A percentile compares a stretch with the other conserved stretches of the same genome.
phyloP scores from a whole-genome alignment of 148 eudicot genomes.

The Polygonum maritimum region DNA sequence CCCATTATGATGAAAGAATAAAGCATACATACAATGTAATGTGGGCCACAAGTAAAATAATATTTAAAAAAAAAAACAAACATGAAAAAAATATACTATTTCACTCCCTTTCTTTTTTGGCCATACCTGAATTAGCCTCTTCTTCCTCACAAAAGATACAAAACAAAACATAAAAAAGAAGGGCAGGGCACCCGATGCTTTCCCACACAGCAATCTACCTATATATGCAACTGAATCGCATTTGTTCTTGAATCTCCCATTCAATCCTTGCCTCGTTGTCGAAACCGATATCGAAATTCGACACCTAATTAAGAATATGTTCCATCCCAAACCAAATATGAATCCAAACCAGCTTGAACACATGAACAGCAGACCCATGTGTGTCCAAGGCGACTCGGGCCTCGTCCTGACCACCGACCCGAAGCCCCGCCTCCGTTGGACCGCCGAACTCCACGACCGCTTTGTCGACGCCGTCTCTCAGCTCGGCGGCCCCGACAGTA shows the following conservation, averaged over 20 bases:
- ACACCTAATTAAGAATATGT: not conserved
- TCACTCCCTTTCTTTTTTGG: not conserved
- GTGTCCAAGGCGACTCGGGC: slow-evolving; percentile 68
- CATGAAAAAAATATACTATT: too few relatives aligned
- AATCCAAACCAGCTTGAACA: too few relatives aligned
- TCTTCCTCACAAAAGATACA: not conserved
- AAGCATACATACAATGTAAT: too few relatives aligned
- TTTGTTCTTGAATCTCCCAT: not conserved
- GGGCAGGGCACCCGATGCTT: not conserved
- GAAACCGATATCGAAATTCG: too few relatives aligned
- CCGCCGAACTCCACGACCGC: slow-evolving; percentile 88
- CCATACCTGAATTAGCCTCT: not conserved
- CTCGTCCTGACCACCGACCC: slow-evolving; percentile 97
- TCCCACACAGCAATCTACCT: not conserved
- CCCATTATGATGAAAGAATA: too few relatives aligned
- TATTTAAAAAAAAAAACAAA: too few relatives aligned
- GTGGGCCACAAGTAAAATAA: too few relatives aligned
- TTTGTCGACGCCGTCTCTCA: slow-evolving; percentile 90
- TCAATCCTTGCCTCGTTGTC: too few relatives aligned
- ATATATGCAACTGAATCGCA: not conserved
- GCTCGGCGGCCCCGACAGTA: slow-evolving; percentile 96
- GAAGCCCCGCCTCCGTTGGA: slow-evolving; percentile 96
- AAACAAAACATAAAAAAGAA: not conserved
- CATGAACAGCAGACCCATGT: too few relatives aligned
- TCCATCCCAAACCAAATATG: not conserved